A percentile compares a stretch with the other conserved stretches of the same genome.
These are phyloP conservation scores for Lunasporangiospora selenospora DNA, from an alignment of 192 early-diverging fungal genomes.

Conservation along the genomic window DNA sequence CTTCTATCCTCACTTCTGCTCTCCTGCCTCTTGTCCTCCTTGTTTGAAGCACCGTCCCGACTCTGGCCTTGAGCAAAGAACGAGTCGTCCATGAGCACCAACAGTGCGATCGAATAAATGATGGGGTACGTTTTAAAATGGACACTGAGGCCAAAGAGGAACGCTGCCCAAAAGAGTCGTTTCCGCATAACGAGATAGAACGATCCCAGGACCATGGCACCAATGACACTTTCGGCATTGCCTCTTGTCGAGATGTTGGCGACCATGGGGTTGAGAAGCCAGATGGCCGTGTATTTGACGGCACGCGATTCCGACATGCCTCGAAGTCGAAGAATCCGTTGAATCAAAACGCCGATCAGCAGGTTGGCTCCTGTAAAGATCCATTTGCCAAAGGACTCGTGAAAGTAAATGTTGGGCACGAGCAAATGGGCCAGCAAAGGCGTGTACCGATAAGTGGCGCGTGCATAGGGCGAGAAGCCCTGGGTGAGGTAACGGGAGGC, in stretches of 20 bases:
- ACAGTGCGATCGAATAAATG: slow-evolving; percentile 88
- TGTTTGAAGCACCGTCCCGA: too few species aligned
- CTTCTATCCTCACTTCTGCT: not conserved
- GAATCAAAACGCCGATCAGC: slow-evolving; percentile 75
- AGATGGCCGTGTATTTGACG: slow-evolving; percentile 67
- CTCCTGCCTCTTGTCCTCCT: slow-evolving; percentile 20
- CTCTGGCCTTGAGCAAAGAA: slow-evolving; percentile 11
- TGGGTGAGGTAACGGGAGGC: slow-evolving; percentile 80
- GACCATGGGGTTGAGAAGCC: slow-evolving; percentile 96
- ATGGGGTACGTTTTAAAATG: slow-evolving; percentile 99
- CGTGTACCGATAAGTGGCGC: slow-evolving; percentile 97
- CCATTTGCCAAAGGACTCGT: slow-evolving; percentile 86
- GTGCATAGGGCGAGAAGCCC: slow-evolving; percentile 82
- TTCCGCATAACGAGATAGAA: slow-evolving; percentile 73
- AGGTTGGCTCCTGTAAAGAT: slow-evolving; percentile 90
- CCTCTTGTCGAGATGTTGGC: slow-evolving; percentile 96
- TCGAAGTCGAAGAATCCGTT: slow-evolving; percentile 57
- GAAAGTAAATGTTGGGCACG: slow-evolving; percentile 81
- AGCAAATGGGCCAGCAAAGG: slow-evolving; percentile 91
- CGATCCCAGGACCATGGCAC: slow-evolving; percentile 76
- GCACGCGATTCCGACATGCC: slow-evolving; percentile 59
- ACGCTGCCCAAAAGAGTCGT: slow-evolving; percentile 58
- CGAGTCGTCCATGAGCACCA: slow-evolving; percentile 68
- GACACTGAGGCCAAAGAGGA: slow-evolving; percentile 88
- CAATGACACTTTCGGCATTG: slow-evolving; percentile 88